Evolutionary conservation across 768 basidiomycete species (phyloP).

Genomic region (Chalciporus piperatus): DNA sequence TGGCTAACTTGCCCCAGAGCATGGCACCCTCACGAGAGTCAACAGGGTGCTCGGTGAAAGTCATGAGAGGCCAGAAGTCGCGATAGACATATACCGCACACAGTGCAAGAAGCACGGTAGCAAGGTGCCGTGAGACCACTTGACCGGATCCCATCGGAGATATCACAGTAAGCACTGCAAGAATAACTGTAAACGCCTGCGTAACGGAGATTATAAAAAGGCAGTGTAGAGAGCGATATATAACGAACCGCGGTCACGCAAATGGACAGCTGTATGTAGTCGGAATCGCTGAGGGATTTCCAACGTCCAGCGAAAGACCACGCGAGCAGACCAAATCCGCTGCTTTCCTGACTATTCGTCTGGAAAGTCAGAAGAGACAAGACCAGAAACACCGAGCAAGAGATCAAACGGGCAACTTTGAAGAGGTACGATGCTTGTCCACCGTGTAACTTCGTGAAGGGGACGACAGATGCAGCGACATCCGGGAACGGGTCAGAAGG

Average conservation of each 20-base stretch:
- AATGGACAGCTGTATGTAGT: slow-evolving; percentile 33
- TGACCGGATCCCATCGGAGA: slow-evolving; percentile 37
- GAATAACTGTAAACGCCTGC: slow-evolving; percentile 43
- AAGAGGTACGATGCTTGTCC: slow-evolving; percentile 47
- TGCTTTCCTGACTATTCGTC: slow-evolving; percentile 28
- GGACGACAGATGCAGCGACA: slow-evolving; percentile 30
- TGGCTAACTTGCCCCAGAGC: slow-evolving; percentile 52
- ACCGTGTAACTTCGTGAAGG: slow-evolving; percentile 38
- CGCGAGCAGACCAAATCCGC: slow-evolving; percentile 1
- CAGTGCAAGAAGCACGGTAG: slow-evolving; percentile 45
- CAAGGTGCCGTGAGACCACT: slow-evolving; percentile 40
- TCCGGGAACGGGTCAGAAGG: background rate
- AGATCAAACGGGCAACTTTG: slow-evolving; percentile 44
- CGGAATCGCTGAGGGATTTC: slow-evolving; percentile 15
- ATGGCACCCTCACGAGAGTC: slow-evolving; percentile 48
- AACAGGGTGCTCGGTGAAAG: slow-evolving; percentile 46
- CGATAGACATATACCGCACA: slow-evolving; percentile 41
- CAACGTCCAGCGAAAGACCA: background rate
- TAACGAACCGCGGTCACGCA: slow-evolving; percentile 32
- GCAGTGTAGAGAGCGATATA: background rate
- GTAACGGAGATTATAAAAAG: background rate
- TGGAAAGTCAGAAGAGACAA: slow-evolving; percentile 46
- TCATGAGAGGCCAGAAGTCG: slow-evolving; percentile 47
- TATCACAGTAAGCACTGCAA: slow-evolving; percentile 41
- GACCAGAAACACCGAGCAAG: slow-evolving; percentile 45